These are phyloP conservation scores for Sanguinoderma infundibulare DNA, from an alignment of 1,284 basidiomycete genomes.

Conservation along the genomic window DNA sequence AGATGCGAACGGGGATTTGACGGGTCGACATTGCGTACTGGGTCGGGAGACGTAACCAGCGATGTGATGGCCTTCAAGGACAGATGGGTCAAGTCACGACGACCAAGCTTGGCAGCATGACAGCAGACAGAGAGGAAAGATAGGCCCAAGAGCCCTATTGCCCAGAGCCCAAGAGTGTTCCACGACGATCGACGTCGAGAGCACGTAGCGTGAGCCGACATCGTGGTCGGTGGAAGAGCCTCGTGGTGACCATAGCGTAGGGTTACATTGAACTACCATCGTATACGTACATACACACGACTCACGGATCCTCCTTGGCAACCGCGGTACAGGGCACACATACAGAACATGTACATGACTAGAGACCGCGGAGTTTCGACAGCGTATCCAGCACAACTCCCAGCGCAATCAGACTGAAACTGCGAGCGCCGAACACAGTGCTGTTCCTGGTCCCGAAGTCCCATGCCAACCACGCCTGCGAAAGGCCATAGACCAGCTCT, in stretches of 20 bases:
- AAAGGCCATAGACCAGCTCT: slow-evolving; percentile 48
- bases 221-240: slow-evolving; percentile 13
- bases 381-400: slow-evolving; percentile 62
- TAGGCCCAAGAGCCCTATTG: slow-evolving; percentile 9
- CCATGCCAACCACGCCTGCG: slow-evolving; percentile 69
- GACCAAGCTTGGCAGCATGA: slow-evolving; percentile 28
- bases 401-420: slow-evolving; percentile 71
- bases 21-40: slow-evolving; percentile 68
- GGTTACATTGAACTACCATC: slow-evolving; percentile 11
- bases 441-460: slow-evolving; percentile 49
- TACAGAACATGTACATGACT: not conserved
- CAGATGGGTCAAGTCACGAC: slow-evolving; percentile 48
- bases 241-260: slow-evolving; percentile 11
- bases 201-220: slow-evolving; percentile 9
- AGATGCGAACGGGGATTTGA: slow-evolving; percentile 73
- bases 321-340: not conserved
- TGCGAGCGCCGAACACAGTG: slow-evolving; percentile 60
- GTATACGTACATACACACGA: not conserved
- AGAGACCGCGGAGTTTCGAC: slow-evolving; percentile 42
- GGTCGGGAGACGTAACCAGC: slow-evolving; percentile 61
- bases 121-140: slow-evolving; percentile 6
- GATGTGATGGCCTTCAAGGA: slow-evolving; percentile 54
- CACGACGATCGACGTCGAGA: not conserved
- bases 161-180: slow-evolving; percentile 5
- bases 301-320: no score